A percentile compares a stretch with the other conserved stretches of the same genome.
Evolutionary conservation across 306 rosid species (phyloP).

Genomic region (Gillenia trifoliata): DNA sequence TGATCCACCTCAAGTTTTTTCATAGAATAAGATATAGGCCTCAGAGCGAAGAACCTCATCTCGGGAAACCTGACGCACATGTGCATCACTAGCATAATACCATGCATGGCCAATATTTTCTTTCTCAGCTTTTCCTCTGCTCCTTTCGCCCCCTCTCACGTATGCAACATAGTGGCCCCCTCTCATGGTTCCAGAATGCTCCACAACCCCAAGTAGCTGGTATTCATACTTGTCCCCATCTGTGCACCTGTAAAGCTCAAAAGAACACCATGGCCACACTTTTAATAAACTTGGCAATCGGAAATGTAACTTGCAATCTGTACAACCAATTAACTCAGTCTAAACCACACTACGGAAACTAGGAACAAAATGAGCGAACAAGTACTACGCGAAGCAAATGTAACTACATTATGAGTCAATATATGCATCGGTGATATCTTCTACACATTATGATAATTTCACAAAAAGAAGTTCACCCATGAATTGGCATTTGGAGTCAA

Average conservation of each 20-base stretch:
- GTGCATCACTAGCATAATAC: constrained; percentile 84
- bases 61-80: constrained; percentile 53
- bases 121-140: constrained; percentile 40
- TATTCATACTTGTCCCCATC: constrained; percentile 52
- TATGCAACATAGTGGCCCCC: constrained; percentile 93
- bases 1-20: constrained; percentile 38
- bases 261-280: neutral
- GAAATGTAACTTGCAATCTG: neutral
- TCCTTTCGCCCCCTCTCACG: constrained; percentile 67
- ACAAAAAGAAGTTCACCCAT: neutral
- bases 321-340: neutral
- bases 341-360: neutral
- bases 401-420: neutral
- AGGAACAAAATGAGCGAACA: neutral
- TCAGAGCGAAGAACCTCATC: constrained; percentile 75
- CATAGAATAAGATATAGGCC: constrained; percentile 88
- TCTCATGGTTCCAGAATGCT: constrained; percentile 83
- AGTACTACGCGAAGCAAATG: neutral
- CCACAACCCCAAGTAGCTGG: constrained; percentile 70
- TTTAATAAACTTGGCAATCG: neutral
- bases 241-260: constrained; percentile 39
- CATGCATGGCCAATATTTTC: constrained; percentile 41
- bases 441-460: neutral
- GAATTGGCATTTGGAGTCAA: neutral
- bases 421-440: neutral